Evolutionary conservation across 148 eudicot species (phyloP).

Genomic region (Chenopodium suecicum): DNA sequence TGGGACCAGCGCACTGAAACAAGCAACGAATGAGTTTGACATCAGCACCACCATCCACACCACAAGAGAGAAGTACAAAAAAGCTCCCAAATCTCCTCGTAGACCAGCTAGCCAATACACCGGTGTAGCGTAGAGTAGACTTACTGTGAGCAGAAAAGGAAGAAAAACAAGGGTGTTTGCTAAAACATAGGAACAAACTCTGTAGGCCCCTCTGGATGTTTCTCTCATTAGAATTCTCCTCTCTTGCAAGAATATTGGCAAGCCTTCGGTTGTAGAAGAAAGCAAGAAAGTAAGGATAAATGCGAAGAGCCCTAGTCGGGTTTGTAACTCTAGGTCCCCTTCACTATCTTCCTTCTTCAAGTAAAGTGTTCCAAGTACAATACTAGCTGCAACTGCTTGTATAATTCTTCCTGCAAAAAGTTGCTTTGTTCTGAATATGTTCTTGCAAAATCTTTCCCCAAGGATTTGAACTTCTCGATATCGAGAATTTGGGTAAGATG

Average conservation of each 20-base stretch:
- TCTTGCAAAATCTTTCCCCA: constrained; percentile 70
- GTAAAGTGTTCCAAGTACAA: constrained; percentile 71
- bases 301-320: constrained; percentile 79
- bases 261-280: constrained; percentile 88
- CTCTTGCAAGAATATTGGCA: constrained; percentile 90
- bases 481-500: constrained; percentile 49
- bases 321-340: constrained; percentile 51
- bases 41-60: constrained; percentile 86
- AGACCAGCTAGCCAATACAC: constrained; percentile 89
- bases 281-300: constrained; percentile 87
- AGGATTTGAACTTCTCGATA: constrained; percentile 58
- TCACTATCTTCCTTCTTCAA: constrained; percentile 44
- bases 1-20: constrained; percentile 86
- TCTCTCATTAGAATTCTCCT: constrained; percentile 81
- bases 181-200: constrained; percentile 82
- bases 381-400: constrained; percentile 69
- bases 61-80: constrained; percentile 71
- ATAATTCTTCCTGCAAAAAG: constrained; percentile 69
- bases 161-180: constrained; percentile 79
- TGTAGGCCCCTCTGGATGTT: constrained; percentile 83
- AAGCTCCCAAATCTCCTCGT: constrained; percentile 45
- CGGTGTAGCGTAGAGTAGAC: constrained; percentile 57
- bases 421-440: constrained; percentile 77
- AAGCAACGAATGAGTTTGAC: constrained; percentile 91
- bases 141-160: constrained; percentile 66